Base-by-base conservation (phyloP, 805 yeast genomes). In the Grigorovia yakushimaensis region DNA sequence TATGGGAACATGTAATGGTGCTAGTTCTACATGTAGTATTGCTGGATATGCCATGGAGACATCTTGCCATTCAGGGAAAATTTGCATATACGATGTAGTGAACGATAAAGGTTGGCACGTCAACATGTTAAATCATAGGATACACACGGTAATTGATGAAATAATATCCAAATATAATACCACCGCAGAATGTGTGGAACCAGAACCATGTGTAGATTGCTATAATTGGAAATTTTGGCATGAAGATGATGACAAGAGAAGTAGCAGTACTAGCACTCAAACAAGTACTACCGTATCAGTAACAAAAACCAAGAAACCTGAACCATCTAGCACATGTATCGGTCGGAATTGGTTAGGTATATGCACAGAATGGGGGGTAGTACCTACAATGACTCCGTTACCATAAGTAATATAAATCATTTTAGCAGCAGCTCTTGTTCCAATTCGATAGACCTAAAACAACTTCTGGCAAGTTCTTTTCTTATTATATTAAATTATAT, bases 31-130 rank as follows among this genome's bases (percentile, higher is more conserved):
- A 1, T 93, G 98, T 65, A 81, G 91, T 50, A 73, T 87, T 8
- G 96, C 86, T 1, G 98, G 98, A 0, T 93, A 88, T 64, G 98
- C 98, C 10, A 82, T 93, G 96, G 98, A 93, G 59, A 82, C 96
- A 0, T 82, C 82, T 42, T 93, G 98, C 62, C 98, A 93, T 63
- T 77, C 95, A 0, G 98, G 98, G 0, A 76, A 75, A 61, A 78
- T 79, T 46, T 93, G 98, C 64, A 74, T 82, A 24, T 93, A 91
- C 66, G 98, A 93, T 58, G 89, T 84, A 10, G 96, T 89, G 11
- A 74, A 76, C 3, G 98, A 93, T 55, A 69, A 76, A 53, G 97
- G 97, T 2, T 91, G 97, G 96, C 82, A 79, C 58, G 89, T 89
- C 15, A 88, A 83, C 56, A 68, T 93, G 64, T 72, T 85, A 52